Evolutionary conservation across 768 basidiomycete species (phyloP).

Genomic region (Mycena belliarum): DNA sequence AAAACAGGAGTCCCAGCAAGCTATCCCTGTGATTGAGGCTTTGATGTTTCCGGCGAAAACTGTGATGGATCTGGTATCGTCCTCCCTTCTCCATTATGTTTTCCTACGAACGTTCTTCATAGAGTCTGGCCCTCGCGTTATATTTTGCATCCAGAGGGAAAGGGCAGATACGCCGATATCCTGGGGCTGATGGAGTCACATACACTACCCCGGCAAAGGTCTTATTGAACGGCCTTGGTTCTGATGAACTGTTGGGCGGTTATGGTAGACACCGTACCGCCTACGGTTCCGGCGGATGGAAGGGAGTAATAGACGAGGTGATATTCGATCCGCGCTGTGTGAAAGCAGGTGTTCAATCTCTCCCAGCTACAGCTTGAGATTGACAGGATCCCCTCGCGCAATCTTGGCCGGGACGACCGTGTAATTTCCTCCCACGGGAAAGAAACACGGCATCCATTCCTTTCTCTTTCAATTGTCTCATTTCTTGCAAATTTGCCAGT

Average conservation of each 20-base stretch:
- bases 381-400: constrained; percentile 82
- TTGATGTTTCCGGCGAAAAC: constrained; percentile 80
- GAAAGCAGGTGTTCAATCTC: neutral
- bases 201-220: constrained; percentile 82
- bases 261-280: constrained; percentile 87
- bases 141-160: constrained; percentile 88
- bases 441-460: constrained; percentile 90
- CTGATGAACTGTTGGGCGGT: constrained; percentile 94
- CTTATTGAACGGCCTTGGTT: constrained; percentile 87
- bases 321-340: constrained; percentile 1
- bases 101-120: neutral
- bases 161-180: constrained; percentile 52
- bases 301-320: constrained; percentile 80
- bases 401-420: constrained; percentile 93
- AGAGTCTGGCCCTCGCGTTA: constrained; percentile 91
- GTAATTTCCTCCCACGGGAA: constrained; percentile 90
- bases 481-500: constrained; percentile 82
- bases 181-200: constrained; percentile 37
- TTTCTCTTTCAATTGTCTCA: constrained; percentile 75
- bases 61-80: constrained; percentile 86
- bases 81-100: neutral
- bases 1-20: constrained; percentile 64
- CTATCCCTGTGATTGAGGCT: constrained; percentile 57
- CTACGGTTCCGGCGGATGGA: constrained; percentile 69
- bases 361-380: constrained; percentile 85